Base-by-base conservation (phyloP, 2,329 filamentous ascomycete genomes). In the Metarhizium anisopliae region DNA sequence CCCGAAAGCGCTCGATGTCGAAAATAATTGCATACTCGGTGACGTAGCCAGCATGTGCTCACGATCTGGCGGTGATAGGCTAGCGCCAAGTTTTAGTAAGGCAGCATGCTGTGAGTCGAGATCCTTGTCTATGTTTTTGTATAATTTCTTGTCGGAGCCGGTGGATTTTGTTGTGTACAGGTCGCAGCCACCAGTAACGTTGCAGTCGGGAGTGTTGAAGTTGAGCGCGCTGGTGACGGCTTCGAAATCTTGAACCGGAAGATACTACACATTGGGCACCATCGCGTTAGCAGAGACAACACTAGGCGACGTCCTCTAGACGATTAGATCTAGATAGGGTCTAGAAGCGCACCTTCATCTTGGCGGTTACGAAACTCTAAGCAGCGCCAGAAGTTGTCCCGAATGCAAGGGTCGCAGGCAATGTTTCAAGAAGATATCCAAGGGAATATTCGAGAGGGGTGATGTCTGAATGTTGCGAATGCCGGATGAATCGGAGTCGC, bases 161-260 rank as follows among this genome's bases (percentile, higher is more conserved):
- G 93, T 91, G 35, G 94, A 92, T 73, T 99, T 99, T 30, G 92
- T 96, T 10, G 93, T 97, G 77, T 96, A 99, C 18, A 97, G 81
- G 71, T 99, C 94, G 78, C 93, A 97, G 61, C 90, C 89, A 64
- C 94, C 94, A 32, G 91, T 87, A 58, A 99, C 88, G 63, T 93
- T 89, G 68, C 90, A 92, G 69, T 97, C 93, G 53, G 89, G 84
- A 1, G 93, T 96, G 66, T 94, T 90, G 77, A 97, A 97, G 70
- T 96, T 97, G 68, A 99, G 84, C 60, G 93, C 89, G 74, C 87
- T 87, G 59, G 91, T 93, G 62, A 97, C 89, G 71, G 88, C 85
- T 72, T 97, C 92, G 68, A 97, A 92, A 63, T 95, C 89, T 72
- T 85, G 86, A 60, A 96, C 82, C 59, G 93, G 91, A 66, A 99